A percentile compares a stretch with the other conserved stretches of the same genome.
phyloP scores from a whole-genome alignment of 345 rosid genomes.

The Ceriops zippeliana region DNA sequence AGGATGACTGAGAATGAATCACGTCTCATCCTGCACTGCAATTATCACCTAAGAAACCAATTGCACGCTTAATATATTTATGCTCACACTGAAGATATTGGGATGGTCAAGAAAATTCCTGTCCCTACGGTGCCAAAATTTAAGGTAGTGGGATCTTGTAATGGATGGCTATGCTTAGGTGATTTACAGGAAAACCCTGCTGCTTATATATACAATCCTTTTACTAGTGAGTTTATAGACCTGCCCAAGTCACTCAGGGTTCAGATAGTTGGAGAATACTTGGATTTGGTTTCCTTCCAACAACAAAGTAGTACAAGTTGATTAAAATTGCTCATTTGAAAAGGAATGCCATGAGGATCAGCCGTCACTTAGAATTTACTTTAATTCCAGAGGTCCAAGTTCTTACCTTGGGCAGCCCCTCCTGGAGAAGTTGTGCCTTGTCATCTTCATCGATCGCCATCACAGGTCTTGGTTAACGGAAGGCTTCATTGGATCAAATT shows the following conservation, averaged over 20 bases:
- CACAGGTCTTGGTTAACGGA: conserved; percentile 24
- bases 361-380: conserved; percentile 12
- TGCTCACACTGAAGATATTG: conserved; percentile 3
- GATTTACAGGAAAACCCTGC: no score
- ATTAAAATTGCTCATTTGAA: conserved; percentile 55
- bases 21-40: conserved; percentile 63
- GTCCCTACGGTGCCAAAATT: conserved; percentile 47
- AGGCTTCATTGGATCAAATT: conserved; percentile 30
- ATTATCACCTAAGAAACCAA: conserved; percentile 12
- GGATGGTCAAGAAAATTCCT: conserved; percentile 39
- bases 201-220: no score
- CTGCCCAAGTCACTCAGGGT: no score
- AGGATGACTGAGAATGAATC: conserved; percentile 22
- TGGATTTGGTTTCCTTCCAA: conserved; percentile 17
- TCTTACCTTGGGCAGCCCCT: conserved; percentile 40
- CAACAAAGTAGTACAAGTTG: conserved; percentile 50
- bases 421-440: conserved; percentile 17
- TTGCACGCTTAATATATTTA: conserved; percentile 42
- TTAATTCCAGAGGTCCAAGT: conserved; percentile 53
- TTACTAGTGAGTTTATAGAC: no score
- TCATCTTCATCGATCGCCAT: conserved; percentile 4
- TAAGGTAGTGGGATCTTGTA: no score
- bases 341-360: conserved; percentile 9
- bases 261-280: no score
- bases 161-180: no score